These are phyloP conservation scores for Apium graveolens DNA, from an alignment of 129 eudicot genomes.

Conservation along the genomic window DNA sequence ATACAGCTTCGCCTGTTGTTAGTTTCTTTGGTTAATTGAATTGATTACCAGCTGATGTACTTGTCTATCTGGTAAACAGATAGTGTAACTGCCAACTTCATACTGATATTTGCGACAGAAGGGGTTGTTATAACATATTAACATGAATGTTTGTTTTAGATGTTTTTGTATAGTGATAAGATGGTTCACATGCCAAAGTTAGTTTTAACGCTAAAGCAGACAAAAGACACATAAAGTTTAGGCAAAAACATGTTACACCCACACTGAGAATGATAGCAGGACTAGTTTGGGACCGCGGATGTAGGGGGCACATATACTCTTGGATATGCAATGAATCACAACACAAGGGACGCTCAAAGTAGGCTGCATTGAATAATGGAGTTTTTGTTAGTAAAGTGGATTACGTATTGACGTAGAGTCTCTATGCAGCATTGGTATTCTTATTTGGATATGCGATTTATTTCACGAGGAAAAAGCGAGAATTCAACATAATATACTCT, in stretches of 20 bases:
- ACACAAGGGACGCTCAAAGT: not conserved
- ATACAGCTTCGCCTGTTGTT: not conserved
- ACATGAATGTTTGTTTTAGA: too few relatives aligned
- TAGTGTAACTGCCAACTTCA: not conserved
- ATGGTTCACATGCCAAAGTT: conserved; percentile 8
- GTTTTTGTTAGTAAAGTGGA: not conserved
- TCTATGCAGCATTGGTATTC: too few relatives aligned
- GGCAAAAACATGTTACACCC: not conserved
- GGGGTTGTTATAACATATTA: not conserved
- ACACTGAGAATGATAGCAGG: not conserved
- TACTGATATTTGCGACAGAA: not conserved
- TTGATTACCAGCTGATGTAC: too few relatives aligned
- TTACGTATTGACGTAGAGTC: too few relatives aligned
- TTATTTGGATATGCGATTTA: too few relatives aligned
- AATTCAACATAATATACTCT: too few relatives aligned
- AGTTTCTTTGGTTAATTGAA: too few relatives aligned
- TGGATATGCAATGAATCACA: not conserved
- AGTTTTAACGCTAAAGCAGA: not conserved
- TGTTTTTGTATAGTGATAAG: too few relatives aligned
- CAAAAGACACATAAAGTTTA: not conserved
- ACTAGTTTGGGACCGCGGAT: not conserved
- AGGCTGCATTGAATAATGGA: not conserved
- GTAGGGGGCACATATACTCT: not conserved
- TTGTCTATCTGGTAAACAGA: not conserved
- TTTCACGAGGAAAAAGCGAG: too few relatives aligned